Conservation (phyloP, 139 green algal species). For the Gonium pectorale region DNA sequence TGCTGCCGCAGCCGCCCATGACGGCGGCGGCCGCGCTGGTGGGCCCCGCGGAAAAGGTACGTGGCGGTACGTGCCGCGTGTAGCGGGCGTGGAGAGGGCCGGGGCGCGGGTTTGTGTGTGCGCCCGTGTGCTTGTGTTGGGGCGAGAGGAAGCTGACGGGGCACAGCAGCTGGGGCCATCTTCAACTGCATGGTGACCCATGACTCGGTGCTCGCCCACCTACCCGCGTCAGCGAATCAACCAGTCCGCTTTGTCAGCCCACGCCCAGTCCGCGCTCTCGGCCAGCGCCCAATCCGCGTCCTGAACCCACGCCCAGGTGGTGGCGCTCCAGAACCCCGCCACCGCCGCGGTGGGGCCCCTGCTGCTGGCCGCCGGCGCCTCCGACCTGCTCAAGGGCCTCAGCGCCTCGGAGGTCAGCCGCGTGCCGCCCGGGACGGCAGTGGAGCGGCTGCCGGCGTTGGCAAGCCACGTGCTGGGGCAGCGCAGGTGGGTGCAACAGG, state of each 20-base stretch:
- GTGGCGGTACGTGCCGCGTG: too few species aligned
- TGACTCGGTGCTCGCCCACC: too few species aligned
- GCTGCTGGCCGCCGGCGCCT: slow-evolving; percentile 43
- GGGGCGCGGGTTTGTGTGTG: too few species aligned
- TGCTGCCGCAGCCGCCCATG: slow-evolving; percentile 33
- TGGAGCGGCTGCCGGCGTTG: slow-evolving; percentile 83
- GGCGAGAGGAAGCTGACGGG: too few species aligned
- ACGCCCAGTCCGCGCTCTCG: too few species aligned
- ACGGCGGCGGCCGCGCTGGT: neutral
- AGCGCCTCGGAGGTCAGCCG: slow-evolving; percentile 49
- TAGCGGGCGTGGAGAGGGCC: too few species aligned
- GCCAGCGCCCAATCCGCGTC: neutral
- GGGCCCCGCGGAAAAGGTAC: slow-evolving; percentile 21
- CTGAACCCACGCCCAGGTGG: slow-evolving; percentile 15
- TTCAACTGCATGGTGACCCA: too few species aligned
- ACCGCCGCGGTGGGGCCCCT: slow-evolving; percentile 46
- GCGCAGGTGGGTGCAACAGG: slow-evolving; percentile 55
- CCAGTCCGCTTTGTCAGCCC: too few species aligned
- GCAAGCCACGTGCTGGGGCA: slow-evolving; percentile 84
- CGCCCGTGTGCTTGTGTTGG: too few species aligned
- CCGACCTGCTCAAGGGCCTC: slow-evolving; percentile 52
- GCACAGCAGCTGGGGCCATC: too few species aligned
- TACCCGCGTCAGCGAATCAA: too few species aligned
- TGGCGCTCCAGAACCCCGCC: slow-evolving; percentile 67
- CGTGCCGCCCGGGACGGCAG: slow-evolving; percentile 36